These are phyloP conservation scores for Cercophora scortea DNA, from an alignment of 495 filamentous ascomycete species.

Conservation along the genomic window DNA sequence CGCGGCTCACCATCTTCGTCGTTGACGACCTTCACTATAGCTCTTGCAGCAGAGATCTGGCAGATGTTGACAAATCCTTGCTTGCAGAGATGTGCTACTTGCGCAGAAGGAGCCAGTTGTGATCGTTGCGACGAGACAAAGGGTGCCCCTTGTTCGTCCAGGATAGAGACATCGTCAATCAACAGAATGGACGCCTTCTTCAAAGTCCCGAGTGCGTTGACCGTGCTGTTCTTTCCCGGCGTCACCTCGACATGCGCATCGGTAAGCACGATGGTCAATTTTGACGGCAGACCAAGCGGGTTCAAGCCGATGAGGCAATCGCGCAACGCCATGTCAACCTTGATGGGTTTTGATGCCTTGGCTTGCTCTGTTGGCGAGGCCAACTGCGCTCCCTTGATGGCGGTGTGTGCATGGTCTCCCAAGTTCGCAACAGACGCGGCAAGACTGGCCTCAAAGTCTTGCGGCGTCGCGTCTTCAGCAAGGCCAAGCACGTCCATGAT, in stretches of 20 bases:
- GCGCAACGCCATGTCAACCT: slow-evolving; percentile 62
- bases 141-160: slow-evolving; percentile 39
- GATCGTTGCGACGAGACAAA: slow-evolving; percentile 33
- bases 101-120: slow-evolving; percentile 44
- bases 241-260: slow-evolving; percentile 59
- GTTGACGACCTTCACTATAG: slow-evolving; percentile 45
- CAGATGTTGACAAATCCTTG: slow-evolving; percentile 79
- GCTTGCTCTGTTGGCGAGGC: slow-evolving; percentile 9
- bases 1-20: slow-evolving; percentile 50
- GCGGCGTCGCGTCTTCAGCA: slow-evolving; percentile 55
- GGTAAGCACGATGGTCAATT: slow-evolving; percentile 68
- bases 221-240: slow-evolving; percentile 52
- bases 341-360: slow-evolving; percentile 39
- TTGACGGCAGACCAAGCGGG: slow-evolving; percentile 65
- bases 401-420: slow-evolving; percentile 48
- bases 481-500: slow-evolving; percentile 71
- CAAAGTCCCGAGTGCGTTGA: slow-evolving; percentile 56
- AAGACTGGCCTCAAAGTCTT: slow-evolving; percentile 68
- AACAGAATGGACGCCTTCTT: slow-evolving; percentile 75
- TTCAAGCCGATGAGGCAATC: slow-evolving; percentile 84
- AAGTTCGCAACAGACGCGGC: slow-evolving; percentile 73
- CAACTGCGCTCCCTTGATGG: slow-evolving; percentile 25
- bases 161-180: slow-evolving; percentile 63
- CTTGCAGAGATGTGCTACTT: slow-evolving; percentile 56
- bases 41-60: slow-evolving; percentile 71